These are phyloP conservation scores for Blastocystis sp. DNA, from an alignment of 352 stramenopile species.

Conservation along the genomic window DNA sequence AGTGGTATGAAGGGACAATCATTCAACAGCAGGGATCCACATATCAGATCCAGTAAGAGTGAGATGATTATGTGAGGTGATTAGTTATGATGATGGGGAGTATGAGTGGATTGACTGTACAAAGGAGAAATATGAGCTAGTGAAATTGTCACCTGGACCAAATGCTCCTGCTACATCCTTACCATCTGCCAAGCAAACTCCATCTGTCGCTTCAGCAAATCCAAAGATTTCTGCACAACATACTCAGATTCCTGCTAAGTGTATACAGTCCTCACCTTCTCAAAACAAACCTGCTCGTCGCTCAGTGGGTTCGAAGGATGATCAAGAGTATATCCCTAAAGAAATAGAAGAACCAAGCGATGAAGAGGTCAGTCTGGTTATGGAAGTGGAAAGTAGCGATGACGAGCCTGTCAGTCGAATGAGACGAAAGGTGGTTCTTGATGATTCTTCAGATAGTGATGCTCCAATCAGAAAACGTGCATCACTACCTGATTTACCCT, in stretches of 20 bases:
- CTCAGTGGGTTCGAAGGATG: constrained; percentile 4
- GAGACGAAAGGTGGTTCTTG: constrained; percentile 69
- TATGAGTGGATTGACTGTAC: constrained; percentile 61
- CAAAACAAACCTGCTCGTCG: neutral
- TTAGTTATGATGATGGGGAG: constrained; percentile 67
- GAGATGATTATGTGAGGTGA: neutral
- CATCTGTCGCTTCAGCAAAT: neutral
- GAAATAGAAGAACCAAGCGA: constrained; percentile 54
- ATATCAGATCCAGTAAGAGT: constrained; percentile 14
- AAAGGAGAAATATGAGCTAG: constrained; percentile 58
- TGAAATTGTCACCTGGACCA: neutral
- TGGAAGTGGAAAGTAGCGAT: constrained; percentile 69
- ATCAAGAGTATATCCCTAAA: constrained; percentile 48
- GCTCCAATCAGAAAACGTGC: constrained; percentile 73
- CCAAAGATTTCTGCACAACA: neutral
- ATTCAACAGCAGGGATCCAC: neutral
- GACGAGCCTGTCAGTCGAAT: constrained; percentile 16
- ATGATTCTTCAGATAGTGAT: constrained; percentile 72
- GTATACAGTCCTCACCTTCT: neutral
- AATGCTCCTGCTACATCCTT: neutral
- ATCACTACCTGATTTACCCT: neutral
- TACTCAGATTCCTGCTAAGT: neutral
- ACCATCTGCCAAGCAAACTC: neutral
- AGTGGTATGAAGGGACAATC: constrained; percentile 54
- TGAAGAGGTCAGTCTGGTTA: neutral